Evolutionary conservation across 805 yeast genomes (phyloP).

Genomic region (Hanseniaspora mollemarum): DNA sequence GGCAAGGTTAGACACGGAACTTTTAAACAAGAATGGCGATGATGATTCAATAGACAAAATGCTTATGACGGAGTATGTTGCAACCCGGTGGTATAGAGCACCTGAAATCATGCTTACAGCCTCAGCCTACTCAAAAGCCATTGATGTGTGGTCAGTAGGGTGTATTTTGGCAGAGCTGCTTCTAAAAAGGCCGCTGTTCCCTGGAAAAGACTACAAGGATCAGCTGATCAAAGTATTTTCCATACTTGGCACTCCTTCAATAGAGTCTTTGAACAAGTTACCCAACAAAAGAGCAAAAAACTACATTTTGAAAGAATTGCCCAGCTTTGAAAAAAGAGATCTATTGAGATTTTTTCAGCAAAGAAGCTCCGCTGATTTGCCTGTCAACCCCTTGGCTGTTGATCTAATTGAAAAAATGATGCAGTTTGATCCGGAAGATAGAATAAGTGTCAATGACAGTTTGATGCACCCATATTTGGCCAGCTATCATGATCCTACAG

Average conservation of each 20-base stretch:
- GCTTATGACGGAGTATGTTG: conserved; percentile 88
- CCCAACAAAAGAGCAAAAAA: conserved; percentile 78
- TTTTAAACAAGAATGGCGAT: conserved; percentile 24
- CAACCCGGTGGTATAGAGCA: conserved; percentile 95
- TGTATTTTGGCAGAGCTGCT: conserved; percentile 88
- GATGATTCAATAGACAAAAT: conserved; percentile 17
- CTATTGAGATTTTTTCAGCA: conserved; percentile 8
- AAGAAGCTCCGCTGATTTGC: conserved; percentile 16
- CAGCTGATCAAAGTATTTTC: conserved; percentile 78
- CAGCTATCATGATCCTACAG: conserved; percentile 88
- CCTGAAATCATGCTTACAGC: conserved; percentile 95
- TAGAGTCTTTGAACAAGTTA: conserved; percentile 63
- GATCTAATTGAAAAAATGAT: conserved; percentile 59
- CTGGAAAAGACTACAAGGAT: conserved; percentile 88
- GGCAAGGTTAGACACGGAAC: conserved; percentile 40
- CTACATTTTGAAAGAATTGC: conserved; percentile 61
- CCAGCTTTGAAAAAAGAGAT: conserved; percentile 45
- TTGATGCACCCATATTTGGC: conserved; percentile 73
- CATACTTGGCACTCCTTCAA: conserved; percentile 75
- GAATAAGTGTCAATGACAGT: conserved; percentile 78
- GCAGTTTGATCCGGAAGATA: conserved; percentile 68
- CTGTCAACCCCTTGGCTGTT: conserved; percentile 53
- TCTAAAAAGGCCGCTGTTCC: conserved; percentile 76
- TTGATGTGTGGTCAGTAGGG: conserved; percentile 95
- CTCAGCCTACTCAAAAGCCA: conserved; percentile 85